Conservation (phyloP, 192 early-diverging fungal genomes). For the Backusella australiensis region DNA sequence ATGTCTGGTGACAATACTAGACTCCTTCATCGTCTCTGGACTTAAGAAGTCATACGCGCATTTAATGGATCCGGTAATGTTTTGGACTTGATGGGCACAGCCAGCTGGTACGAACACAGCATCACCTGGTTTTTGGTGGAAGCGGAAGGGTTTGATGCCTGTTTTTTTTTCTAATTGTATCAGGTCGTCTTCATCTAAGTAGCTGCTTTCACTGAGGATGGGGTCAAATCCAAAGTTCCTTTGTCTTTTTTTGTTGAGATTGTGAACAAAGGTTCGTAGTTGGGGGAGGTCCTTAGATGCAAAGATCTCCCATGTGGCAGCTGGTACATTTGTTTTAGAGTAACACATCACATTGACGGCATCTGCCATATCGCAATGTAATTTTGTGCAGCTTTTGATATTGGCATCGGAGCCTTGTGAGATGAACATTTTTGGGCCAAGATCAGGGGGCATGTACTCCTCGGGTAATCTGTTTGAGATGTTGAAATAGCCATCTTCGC, state of each 20-base stretch:
- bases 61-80: constrained; percentile 64
- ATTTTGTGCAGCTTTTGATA: not conserved
- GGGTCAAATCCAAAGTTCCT: constrained; percentile 16
- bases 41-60: constrained; percentile 71
- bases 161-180: constrained; percentile 35
- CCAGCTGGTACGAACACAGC: constrained; percentile 79
- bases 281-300: constrained; percentile 26
- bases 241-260: constrained; percentile 28
- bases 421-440: constrained; percentile 78
- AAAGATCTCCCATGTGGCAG: constrained; percentile 69
- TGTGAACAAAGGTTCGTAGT: constrained; percentile 33
- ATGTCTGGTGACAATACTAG: constrained; percentile 43
- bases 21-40: constrained; percentile 54
- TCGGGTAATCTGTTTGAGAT: constrained; percentile 55
- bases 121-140: constrained; percentile 71
- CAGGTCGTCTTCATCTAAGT: constrained; percentile 48
- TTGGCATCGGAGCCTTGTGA: constrained; percentile 45
- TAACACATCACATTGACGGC: constrained; percentile 67
- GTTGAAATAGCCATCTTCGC: constrained; percentile 35
- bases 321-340: not conserved
- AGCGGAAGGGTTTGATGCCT: constrained; percentile 48
- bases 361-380: constrained; percentile 73
- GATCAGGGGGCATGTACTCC: constrained; percentile 58
- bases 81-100: constrained; percentile 72
- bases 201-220: constrained; percentile 69